Evolutionary conservation across 805 yeast genomes (phyloP), one percentile per base, ranked within the genome.

Genomic region (Hermanozyma aechmeae): DNA sequence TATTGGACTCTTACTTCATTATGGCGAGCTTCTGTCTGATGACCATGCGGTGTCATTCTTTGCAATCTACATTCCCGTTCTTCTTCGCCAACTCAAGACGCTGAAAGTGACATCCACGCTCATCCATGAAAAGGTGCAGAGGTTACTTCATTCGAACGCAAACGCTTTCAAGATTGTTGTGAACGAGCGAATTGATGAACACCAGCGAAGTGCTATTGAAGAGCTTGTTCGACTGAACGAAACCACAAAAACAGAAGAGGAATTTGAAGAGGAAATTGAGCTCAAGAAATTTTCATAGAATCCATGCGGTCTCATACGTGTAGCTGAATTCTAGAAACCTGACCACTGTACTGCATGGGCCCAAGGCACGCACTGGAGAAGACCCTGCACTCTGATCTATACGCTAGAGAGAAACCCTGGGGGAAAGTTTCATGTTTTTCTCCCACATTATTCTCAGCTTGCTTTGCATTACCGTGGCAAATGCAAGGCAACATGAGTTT

Each of bases 81-180:
- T 73, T 35, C 38, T 71, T 15, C 42, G 39, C 24, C 41, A 45
- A 45, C 29, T 40, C 27, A 35, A 46, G 24, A 44, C 46, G 3
- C 34, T 33, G 1, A 25, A 24, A 1, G 23, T 56, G 4, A 39
- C 56, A 32, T 53, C 46, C 11, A 39, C 39, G 2, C 73, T 72
- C 26, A 43, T 68, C 5, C 73, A 65, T 33, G 61, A 57, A 10
- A 68, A 71, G 34, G 35, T 78, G 27, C 25, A 75, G 17, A 58
- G 58, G 6, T 51, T 79, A 32, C 58, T 76, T 11, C 51, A 56
- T 11, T 45, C 62, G 28, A 56, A 63, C 33, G 59, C 76, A 1
- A 53, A 45, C 2, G 45, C 56, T 6, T 78, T 79, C 55, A 78
- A 76, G 37, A 23, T 27, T 0, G 69, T 65, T 3, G 58, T 76